A percentile compares a stretch with the other conserved stretches of the same genome.
Evolutionary conservation across 768 basidiomycete species (phyloP).

Genomic region (Cytidiella melzeri): DNA sequence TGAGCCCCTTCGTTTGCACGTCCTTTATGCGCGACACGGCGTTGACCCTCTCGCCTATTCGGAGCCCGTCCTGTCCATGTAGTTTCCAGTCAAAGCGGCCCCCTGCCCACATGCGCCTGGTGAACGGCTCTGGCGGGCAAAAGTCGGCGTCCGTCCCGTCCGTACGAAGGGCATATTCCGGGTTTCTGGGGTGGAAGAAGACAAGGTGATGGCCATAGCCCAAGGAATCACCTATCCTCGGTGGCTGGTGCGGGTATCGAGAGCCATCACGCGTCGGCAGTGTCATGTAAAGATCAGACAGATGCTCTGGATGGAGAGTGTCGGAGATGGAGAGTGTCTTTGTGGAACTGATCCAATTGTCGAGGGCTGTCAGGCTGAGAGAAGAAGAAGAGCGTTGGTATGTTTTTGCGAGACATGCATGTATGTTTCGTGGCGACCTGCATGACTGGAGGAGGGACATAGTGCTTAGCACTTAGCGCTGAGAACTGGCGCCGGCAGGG

Average conservation of each 20-base stretch:
- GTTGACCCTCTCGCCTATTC: constrained; percentile 46
- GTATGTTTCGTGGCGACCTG: too few species aligned
- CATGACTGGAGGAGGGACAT: not conserved
- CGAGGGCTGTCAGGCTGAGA: constrained; percentile 26
- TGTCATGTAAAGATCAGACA: constrained; percentile 61
- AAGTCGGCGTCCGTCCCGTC: constrained; percentile 73
- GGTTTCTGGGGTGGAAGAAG: constrained; percentile 65
- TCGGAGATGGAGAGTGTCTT: constrained; percentile 43
- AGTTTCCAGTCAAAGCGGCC: constrained; percentile 61
- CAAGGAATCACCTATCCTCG: constrained; percentile 36
- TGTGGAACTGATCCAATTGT: constrained; percentile 48
- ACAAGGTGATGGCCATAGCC: constrained; percentile 64
- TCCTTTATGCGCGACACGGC: constrained; percentile 43
- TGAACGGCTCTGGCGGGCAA: constrained; percentile 67
- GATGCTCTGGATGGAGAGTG: constrained; percentile 46
- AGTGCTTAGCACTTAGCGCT: too few species aligned
- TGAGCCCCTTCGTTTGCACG: constrained; percentile 62
- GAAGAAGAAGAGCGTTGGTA: too few species aligned
- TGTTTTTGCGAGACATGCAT: too few species aligned
- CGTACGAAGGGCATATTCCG: constrained; percentile 48
- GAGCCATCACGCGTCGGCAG: constrained; percentile 69
- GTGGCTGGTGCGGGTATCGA: constrained; percentile 31
- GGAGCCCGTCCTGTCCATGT: constrained; percentile 28
- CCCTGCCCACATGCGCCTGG: constrained; percentile 78
- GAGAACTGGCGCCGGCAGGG: too few species aligned